phyloP scores from a whole-genome alignment of 306 rosid species.

The Morella rubra region DNA sequence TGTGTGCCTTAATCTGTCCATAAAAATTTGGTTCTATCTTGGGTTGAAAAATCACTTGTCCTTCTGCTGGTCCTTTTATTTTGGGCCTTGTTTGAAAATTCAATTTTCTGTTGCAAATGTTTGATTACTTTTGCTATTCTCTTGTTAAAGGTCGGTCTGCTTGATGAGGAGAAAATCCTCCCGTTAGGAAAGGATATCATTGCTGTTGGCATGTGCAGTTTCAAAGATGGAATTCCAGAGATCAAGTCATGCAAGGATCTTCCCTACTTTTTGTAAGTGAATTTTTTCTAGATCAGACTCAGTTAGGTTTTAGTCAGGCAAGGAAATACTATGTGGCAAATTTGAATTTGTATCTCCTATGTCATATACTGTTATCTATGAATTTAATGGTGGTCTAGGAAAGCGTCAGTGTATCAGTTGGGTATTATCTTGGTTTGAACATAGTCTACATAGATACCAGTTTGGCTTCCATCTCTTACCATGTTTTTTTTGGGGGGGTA shows the following conservation, averaged over 20 bases:
- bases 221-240: slow-evolving; percentile 60
- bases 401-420: slow-evolving; percentile 10
- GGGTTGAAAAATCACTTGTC: not conserved
- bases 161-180: slow-evolving; percentile 90
- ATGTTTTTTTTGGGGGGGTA: not conserved
- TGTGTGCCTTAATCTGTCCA: slow-evolving; percentile 4
- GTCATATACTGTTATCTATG: not conserved
- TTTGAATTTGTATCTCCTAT: not conserved
- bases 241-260: slow-evolving; percentile 78
- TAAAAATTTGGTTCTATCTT: slow-evolving; percentile 4
- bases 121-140: slow-evolving; percentile 17
- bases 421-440: slow-evolving; percentile 10
- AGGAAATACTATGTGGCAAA: not conserved
- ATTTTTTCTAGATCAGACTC: slow-evolving; percentile 4
- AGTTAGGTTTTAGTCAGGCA: not conserved
- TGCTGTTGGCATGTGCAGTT: slow-evolving; percentile 76
- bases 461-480: not conserved
- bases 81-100: slow-evolving; percentile 12
- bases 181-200: slow-evolving; percentile 75
- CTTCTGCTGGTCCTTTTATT: slow-evolving; percentile 13
- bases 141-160: slow-evolving; percentile 70
- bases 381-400: slow-evolving; percentile 7
- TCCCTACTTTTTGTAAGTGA: slow-evolving; percentile 82
- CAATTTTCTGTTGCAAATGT: not conserved
- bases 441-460: not conserved